These are phyloP conservation scores for Malus sylvestris DNA, from an alignment of 306 rosid genomes.

Conservation along the genomic window DNA sequence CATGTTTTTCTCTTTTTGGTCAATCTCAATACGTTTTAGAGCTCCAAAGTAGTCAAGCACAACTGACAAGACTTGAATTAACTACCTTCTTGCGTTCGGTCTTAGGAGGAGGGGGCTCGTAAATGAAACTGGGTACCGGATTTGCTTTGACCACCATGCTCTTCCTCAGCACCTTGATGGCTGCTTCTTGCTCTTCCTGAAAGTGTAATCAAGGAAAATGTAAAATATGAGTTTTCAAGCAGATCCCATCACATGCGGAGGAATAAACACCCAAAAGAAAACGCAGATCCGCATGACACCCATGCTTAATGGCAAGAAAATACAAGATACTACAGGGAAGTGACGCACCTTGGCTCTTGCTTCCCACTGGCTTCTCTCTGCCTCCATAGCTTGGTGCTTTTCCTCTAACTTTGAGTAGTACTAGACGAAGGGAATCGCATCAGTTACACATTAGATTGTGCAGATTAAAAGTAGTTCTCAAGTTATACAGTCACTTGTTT, in stretches of 20 bases:
- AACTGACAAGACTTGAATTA: not conserved
- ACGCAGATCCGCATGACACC: not conserved
- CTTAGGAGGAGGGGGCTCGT: constrained; percentile 86
- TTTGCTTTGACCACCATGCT: constrained; percentile 84
- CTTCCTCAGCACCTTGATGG: constrained; percentile 77
- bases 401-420: constrained; percentile 81
- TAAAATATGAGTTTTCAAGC: not conserved
- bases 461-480: not conserved
- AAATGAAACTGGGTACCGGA: constrained; percentile 92
- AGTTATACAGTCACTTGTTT: constrained; percentile 11
- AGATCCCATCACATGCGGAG: not conserved
- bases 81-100: constrained; percentile 75
- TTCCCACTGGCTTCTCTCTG: constrained; percentile 64
- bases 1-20: not conserved
- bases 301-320: not conserved
- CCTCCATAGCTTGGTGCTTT: constrained; percentile 83
- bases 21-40: not conserved
- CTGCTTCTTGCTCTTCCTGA: constrained; percentile 96
- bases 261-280: constrained; percentile 4
- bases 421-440: constrained; percentile 40
- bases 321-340: not conserved
- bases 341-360: constrained; percentile 73
- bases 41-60: not conserved
- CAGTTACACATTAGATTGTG: not conserved
- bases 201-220: constrained; percentile 14